Evolutionary conservation across 2,329 filamentous ascomycete genomes (phyloP), one percentile per base, ranked within the genome.

Genomic region (Pleurostoma richardsiae): DNA sequence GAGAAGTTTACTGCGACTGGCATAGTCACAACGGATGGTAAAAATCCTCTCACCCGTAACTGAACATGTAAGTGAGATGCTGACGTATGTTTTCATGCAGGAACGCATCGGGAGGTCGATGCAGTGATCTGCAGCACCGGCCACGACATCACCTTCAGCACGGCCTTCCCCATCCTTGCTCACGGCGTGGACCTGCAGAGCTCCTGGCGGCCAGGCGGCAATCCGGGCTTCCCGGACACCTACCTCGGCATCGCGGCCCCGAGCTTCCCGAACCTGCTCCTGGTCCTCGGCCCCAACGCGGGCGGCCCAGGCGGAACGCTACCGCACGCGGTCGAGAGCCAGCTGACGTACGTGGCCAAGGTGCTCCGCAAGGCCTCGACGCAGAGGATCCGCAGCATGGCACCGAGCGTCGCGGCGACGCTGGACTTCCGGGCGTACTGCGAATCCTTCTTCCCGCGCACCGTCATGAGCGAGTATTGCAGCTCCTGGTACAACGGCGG

Each of bases 161-260:
- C 33, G 8, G 8, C 8, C 8, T 36, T 36, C 33, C 33, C 33
- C 33, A n/a, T 36, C 33, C 8, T 36, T 36, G 8, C 8, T 36
- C 8, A 36, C 8, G 33, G 33, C 33, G n/a, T 36, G 8, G n/a
- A 36, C n/a, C 33, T 36, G 33, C 33, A 36, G n/a, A 36, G 8
- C n/a, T 8, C 33, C 8, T 36, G 33, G 33, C 33, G 33, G n/a
- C 33, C 33, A 2, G 33, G 33, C 2, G 74, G 74, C 1, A 55
- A 62, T 27, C 72, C 33, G n/a, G 33, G 33, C 8, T 36, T 36
- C n/a, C 33, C 33, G n/a, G 33, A 36, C 33, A 36, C 33, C 33
- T 36, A 36, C 33, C 33, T 36, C n/a, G 33, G 33, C 33, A 8
- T 36, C 8, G 33, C 33, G 33, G 33, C 33, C n/a, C 33, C 33